Evolutionary conservation across 1,284 basidiomycete genomes (phyloP), one percentile per base, ranked within the genome.

Genomic region (Heliocybe sulcata): DNA sequence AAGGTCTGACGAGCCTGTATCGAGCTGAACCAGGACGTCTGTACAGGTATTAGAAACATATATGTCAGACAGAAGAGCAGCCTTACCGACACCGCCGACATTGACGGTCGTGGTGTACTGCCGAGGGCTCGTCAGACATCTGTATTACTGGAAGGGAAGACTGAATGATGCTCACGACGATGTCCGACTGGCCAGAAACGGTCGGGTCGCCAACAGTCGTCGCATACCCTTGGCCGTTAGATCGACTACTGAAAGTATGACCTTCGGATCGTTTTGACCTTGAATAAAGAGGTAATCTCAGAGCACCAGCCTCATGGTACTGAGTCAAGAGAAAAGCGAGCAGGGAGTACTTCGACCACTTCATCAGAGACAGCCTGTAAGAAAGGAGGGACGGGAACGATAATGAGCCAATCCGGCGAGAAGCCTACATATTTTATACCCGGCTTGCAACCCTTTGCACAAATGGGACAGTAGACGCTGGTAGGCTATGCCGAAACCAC

Each of bases 1-100:
- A n/a, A 49, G 22, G 45, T 53, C 55, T 10, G 52, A 35, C 0
- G 55, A 54, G 33, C 53, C 53, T 16, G 52, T 56, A 31, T 56
- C 55, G 9, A 56, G 33, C 16, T 51, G 47, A 3, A 56, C 52
- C 11, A 38, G 31, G 12, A 56, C 29, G 16, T 54, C 53, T 54
- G 20, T 4, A 55, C 29, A 2, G 35, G 19, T 35, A 16, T 11
- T 33, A 45, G 35, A 25, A 35, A 3, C 14, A 52, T 52, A 38
- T 25, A 55, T 25, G 49, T 26, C 47, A 16, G 27, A n/a, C 6
- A 6, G 47, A 25, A 26, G 25, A 49, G 48, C 23, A 26, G 27
- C n/a, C 22, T 35, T 35, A 52, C 47, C 47, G 20, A 49, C 47
- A 8, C 47, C 47, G 12, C 47, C 47, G 20, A 49, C 23, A 4